Evolutionary conservation across 805 yeast species (phyloP).

Genomic region (Isabelozyma rhagii): DNA sequence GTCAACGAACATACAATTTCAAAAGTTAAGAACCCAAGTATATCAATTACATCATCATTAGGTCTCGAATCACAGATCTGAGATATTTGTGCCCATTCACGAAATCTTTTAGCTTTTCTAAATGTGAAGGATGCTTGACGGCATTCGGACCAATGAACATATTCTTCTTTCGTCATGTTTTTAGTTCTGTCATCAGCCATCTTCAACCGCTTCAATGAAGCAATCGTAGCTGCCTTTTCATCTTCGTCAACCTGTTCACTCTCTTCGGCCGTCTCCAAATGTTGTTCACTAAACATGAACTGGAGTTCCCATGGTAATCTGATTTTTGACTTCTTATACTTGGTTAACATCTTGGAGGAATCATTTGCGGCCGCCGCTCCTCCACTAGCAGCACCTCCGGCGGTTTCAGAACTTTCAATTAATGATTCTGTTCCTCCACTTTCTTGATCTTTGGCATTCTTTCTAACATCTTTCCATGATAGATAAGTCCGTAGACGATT

Average conservation of each 20-base stretch:
- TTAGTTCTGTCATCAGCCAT: conserved; percentile 92
- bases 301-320: conserved; percentile 94
- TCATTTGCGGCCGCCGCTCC: conserved; percentile 27
- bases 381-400: conserved; percentile 38
- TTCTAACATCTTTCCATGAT: conserved; percentile 96
- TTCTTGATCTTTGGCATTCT: conserved; percentile 63
- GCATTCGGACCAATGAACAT: conserved; percentile 98
- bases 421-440: conserved; percentile 48
- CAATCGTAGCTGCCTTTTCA: conserved; percentile 83
- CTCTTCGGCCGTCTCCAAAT: conserved; percentile 66
- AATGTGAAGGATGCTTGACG: conserved; percentile 96
- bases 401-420: conserved; percentile 48
- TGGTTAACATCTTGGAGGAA: conserved; percentile 39
- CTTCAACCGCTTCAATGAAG: conserved; percentile 83
- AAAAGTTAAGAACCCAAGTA: conserved; percentile 90
- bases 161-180: conserved; percentile 94
- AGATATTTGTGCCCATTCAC: conserved; percentile 93
- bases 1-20: conserved; percentile 95
- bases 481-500: conserved; percentile 85
- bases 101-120: conserved; percentile 87
- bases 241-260: conserved; percentile 72
- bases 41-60: conserved; percentile 94
- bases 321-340: conserved; percentile 71
- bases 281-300: conserved; percentile 90
- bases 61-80: conserved; percentile 86